Evolutionary conservation across 179 eudicot genomes (phyloP).

Genomic region (Heliamphora pulchella): DNA sequence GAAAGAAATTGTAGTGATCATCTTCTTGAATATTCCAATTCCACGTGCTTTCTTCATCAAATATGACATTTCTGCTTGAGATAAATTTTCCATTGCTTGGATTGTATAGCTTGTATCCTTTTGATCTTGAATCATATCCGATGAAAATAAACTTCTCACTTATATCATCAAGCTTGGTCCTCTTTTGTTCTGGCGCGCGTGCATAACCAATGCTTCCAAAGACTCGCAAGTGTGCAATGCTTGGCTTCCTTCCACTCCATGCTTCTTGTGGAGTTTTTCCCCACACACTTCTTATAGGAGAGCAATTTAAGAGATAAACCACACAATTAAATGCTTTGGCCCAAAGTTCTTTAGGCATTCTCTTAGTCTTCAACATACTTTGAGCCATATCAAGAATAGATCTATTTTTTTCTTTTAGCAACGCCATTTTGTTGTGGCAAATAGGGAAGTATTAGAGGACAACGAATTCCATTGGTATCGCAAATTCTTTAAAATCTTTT

Average conservation of each 20-base stretch:
- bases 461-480: not conserved
- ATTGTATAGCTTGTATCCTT: slow-evolving; percentile 5
- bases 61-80: not conserved
- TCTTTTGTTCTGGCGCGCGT: too few species aligned
- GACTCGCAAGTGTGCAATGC: not conserved
- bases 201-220: too few species aligned
- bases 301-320: not conserved
- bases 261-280: not conserved
- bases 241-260: not conserved
- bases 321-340: slow-evolving; percentile 5
- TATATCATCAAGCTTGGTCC: too few species aligned
- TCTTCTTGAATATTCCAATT: not conserved
- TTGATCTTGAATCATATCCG: slow-evolving; percentile 3
- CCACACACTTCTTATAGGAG: not conserved
- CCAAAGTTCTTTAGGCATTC: slow-evolving; percentile 9
- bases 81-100: not conserved
- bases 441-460: not conserved
- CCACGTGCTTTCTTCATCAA: slow-evolving; percentile 6
- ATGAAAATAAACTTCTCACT: slow-evolving; percentile 1
- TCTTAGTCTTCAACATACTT: not conserved
- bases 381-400: not conserved
- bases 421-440: not conserved
- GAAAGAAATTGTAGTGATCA: not conserved
- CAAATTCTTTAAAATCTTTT: not conserved
- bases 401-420: not conserved